Evolutionary conservation across 805 yeast genomes (phyloP).

Genomic region (Saturnispora quitensis): DNA sequence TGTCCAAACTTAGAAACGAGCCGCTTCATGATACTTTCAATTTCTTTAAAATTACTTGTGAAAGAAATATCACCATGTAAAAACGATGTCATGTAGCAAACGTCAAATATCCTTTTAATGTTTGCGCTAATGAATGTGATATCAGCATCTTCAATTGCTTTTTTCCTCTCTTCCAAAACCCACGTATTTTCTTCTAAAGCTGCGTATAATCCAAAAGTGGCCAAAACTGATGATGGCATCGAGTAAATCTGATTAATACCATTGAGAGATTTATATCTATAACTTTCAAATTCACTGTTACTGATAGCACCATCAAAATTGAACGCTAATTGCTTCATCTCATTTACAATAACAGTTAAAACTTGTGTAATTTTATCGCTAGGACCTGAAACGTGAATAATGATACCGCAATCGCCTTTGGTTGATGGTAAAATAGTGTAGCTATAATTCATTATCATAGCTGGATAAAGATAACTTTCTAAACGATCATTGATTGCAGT

Average conservation of each 20-base stretch:
- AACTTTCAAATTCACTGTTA: slow-evolving; percentile 34
- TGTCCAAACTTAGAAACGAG: slow-evolving; percentile 13
- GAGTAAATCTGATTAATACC: slow-evolving; percentile 37
- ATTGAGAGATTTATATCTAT: slow-evolving; percentile 39
- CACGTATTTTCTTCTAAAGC: slow-evolving; percentile 49
- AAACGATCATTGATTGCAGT: slow-evolving; percentile 37
- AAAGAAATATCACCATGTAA: slow-evolving; percentile 41
- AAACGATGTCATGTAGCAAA: slow-evolving; percentile 32
- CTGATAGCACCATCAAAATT: slow-evolving; percentile 11
- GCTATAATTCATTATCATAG: slow-evolving; percentile 44
- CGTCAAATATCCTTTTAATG: slow-evolving; percentile 21
- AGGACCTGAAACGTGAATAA: slow-evolving; percentile 49
- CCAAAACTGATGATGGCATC: slow-evolving; percentile 38
- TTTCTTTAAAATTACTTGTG: not conserved
- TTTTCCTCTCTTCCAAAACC: slow-evolving; percentile 45
- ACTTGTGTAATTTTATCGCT: slow-evolving; percentile 30
- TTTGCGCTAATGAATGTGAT: slow-evolving; percentile 27
- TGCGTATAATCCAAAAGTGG: slow-evolving; percentile 41
- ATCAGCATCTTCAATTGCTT: slow-evolving; percentile 44
- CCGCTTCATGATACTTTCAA: slow-evolving; percentile 10
- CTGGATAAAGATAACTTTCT: slow-evolving; percentile 38
- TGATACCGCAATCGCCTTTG: slow-evolving; percentile 45
- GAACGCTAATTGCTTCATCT: slow-evolving; percentile 21
- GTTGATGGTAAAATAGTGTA: slow-evolving; percentile 50
- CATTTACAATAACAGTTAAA: slow-evolving; percentile 27